Evolutionary conservation across 2,329 filamentous ascomycete genomes (phyloP).

Genomic region (Beauveria bassiana): DNA sequence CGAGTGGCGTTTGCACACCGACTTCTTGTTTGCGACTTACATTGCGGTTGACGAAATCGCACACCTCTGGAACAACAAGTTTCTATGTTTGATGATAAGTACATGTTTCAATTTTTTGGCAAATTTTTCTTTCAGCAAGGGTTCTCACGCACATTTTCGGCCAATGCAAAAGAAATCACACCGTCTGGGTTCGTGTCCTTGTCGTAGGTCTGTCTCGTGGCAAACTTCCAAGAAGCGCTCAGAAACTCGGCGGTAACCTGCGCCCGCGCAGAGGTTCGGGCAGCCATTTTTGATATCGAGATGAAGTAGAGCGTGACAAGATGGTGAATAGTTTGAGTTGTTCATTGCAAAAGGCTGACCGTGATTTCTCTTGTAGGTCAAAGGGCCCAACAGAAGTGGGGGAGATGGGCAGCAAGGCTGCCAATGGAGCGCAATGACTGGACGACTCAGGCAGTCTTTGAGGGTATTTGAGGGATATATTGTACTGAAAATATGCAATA

Average conservation of each 20-base stretch:
- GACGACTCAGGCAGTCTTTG: neutral
- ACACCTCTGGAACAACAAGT: conserved; percentile 32
- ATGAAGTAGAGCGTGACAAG: neutral
- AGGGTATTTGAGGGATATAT: neutral
- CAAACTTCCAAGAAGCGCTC: conserved; percentile 27
- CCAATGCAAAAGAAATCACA: conserved; percentile 39
- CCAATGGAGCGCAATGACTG: neutral
- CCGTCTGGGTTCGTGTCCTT: conserved; percentile 30
- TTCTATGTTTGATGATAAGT: conserved; percentile 16
- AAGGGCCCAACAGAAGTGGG: conserved; percentile 8
- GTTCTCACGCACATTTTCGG: conserved; percentile 34
- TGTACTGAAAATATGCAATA: neutral
- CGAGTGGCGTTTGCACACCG: neutral
- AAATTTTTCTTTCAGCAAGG: neutral
- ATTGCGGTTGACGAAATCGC: conserved; percentile 22
- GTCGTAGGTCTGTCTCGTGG: conserved; percentile 28
- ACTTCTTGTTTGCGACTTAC: conserved; percentile 16
- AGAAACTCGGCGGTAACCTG: conserved; percentile 18
- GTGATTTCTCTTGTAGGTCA: conserved; percentile 5
- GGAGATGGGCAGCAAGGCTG: neutral
- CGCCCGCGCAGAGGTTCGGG: conserved; percentile 19
- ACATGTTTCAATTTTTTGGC: neutral
- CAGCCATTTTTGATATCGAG: neutral
- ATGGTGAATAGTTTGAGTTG: neutral
- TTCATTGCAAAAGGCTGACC: neutral